Evolutionary conservation across 345 rosid species (phyloP).

Genomic region (Hirschfeldia incana): DNA sequence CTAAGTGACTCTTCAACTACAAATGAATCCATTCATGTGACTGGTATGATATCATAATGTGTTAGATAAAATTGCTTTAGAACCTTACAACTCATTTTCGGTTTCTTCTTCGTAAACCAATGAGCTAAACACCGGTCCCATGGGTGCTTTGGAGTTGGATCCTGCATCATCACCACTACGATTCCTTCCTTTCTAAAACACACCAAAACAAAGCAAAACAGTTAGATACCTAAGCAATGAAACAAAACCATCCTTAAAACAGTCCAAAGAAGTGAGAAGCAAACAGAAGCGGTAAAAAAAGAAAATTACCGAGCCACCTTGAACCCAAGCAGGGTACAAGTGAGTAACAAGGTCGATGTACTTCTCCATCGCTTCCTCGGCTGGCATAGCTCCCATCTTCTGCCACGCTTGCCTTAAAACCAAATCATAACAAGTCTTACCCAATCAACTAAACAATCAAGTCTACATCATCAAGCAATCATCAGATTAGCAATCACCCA

Average conservation of each 20-base stretch:
- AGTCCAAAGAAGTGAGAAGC: neutral
- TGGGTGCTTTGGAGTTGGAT: slow-evolving; percentile 49
- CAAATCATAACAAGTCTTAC: neutral
- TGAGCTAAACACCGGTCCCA: slow-evolving; percentile 99
- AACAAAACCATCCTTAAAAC: slow-evolving; percentile 2
- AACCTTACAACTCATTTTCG: slow-evolving; percentile 80
- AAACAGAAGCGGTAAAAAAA: slow-evolving; percentile 5
- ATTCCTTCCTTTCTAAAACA: slow-evolving; percentile 49
- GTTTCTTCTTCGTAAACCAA: slow-evolving; percentile 72
- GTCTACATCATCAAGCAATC: slow-evolving; percentile 5
- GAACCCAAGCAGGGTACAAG: slow-evolving; percentile 79
- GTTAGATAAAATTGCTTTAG: slow-evolving; percentile 25
- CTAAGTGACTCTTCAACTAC: neutral
- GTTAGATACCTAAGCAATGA: neutral
- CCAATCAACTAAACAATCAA: neutral
- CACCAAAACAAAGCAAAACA: neutral
- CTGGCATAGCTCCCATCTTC: slow-evolving; percentile 57
- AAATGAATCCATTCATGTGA: neutral
- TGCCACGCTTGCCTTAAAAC: neutral
- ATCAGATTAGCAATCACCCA: neutral
- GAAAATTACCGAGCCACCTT: slow-evolving; percentile 51
- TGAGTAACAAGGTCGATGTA: slow-evolving; percentile 83
- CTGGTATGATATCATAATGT: neutral
- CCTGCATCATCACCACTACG: slow-evolving; percentile 46
- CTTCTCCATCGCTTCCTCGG: slow-evolving; percentile 93